phyloP scores from a whole-genome alignment of 257 asterid species.

The Petrea volubilis region DNA sequence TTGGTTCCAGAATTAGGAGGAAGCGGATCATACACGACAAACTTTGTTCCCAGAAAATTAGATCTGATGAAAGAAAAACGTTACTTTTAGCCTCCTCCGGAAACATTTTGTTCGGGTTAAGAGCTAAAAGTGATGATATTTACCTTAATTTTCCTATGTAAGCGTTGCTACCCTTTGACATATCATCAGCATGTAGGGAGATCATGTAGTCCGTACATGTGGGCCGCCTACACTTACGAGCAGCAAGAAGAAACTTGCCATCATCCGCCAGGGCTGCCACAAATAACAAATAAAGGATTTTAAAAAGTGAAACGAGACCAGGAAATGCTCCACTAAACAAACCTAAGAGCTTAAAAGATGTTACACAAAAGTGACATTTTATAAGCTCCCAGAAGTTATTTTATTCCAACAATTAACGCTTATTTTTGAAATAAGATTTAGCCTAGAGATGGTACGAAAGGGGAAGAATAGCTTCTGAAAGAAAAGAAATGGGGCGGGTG shows the following conservation, averaged over 20 bases:
- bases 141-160: slow-evolving; percentile 87
- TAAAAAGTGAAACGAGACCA: slow-evolving; percentile 15
- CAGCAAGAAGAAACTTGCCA: slow-evolving; percentile 94
- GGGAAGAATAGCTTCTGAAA: neutral
- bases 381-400: no score
- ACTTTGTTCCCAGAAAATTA: slow-evolving; percentile 84
- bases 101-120: neutral
- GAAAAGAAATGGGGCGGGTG: no score
- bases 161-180: slow-evolving; percentile 56
- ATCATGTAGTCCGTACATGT: slow-evolving; percentile 84
- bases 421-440: neutral
- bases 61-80: slow-evolving; percentile 49
- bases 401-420: no score
- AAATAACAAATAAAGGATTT: slow-evolving; percentile 17
- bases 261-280: slow-evolving; percentile 81
- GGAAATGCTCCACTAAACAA: neutral
- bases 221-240: slow-evolving; percentile 76
- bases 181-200: slow-evolving; percentile 65
- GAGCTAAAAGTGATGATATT: slow-evolving; percentile 5
- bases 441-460: neutral
- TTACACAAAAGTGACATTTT: no score
- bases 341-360: neutral
- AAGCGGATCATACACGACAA: slow-evolving; percentile 68
- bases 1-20: slow-evolving; percentile 64
- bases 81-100: slow-evolving; percentile 4